A percentile compares a stretch with the other conserved stretches of the same genome.
Evolutionary conservation across 2,329 filamentous ascomycete genomes (phyloP).

Genomic region (Alternaria novae-zelandiae): DNA sequence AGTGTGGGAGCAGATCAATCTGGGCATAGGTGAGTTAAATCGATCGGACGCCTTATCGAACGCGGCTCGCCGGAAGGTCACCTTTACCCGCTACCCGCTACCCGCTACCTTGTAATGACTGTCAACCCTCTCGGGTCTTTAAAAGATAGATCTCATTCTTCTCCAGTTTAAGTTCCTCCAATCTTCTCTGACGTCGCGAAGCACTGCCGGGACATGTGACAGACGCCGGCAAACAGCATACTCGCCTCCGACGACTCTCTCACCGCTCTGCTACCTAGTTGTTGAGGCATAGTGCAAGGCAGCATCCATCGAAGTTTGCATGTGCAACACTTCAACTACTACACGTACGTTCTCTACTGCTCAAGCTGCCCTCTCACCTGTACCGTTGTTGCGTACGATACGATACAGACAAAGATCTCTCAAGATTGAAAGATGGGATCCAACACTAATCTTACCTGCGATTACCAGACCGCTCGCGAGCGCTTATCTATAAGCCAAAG

Average conservation of each 20-base stretch:
- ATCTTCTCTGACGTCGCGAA: background rate
- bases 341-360: background rate
- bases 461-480: background rate
- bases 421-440: constrained; percentile 1
- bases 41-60: background rate
- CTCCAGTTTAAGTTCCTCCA: background rate
- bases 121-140: background rate
- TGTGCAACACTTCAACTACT: background rate
- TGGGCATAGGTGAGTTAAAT: background rate
- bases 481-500: background rate
- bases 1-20: background rate
- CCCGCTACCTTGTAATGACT: background rate
- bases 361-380: background rate
- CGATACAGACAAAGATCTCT: background rate
- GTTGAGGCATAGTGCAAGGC: background rate
- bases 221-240: background rate
- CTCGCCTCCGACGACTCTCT: background rate
- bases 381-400: constrained; percentile 5
- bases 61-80: background rate
- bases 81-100: background rate
- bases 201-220: background rate
- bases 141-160: background rate
- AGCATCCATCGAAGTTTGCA: background rate
- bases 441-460: background rate
- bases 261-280: background rate